These are phyloP conservation scores for Fagopyrum tataricum DNA, from an alignment of 148 eudicot genomes.

Conservation along the genomic window DNA sequence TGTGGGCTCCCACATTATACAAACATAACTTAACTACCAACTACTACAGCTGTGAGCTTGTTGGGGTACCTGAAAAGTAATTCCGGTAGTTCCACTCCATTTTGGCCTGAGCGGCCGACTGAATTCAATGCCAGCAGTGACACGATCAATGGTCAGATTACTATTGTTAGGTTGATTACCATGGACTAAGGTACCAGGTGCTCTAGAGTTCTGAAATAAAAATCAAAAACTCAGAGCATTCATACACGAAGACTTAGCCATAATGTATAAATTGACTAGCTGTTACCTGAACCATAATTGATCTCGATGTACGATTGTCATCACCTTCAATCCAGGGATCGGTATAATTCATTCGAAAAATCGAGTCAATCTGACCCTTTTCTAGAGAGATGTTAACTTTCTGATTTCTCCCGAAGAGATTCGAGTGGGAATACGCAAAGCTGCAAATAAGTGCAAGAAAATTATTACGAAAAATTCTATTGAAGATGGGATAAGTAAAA, in stretches of 20 bases:
- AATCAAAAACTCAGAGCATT: slow-evolving; percentile 3
- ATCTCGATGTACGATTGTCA: slow-evolving; percentile 81
- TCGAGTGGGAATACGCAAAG: slow-evolving; percentile 81
- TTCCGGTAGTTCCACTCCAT: slow-evolving; percentile 97
- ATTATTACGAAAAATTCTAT: not conserved
- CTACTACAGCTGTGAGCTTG: not conserved
- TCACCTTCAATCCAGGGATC: slow-evolving; percentile 98
- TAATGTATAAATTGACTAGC: not conserved
- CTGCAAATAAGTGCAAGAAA: slow-evolving; percentile 38
- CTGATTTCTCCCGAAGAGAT: slow-evolving; percentile 88
- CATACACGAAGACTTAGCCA: not conserved
- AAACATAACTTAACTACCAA: not conserved
- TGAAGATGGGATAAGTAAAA: not conserved
- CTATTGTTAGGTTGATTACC: slow-evolving; percentile 66
- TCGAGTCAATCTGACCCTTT: slow-evolving; percentile 90
- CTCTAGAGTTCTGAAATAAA: slow-evolving; percentile 64
- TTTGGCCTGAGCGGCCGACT: slow-evolving; percentile 89
- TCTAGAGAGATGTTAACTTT: slow-evolving; percentile 81
- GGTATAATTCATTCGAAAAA: slow-evolving; percentile 77
- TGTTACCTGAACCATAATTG: slow-evolving; percentile 81
- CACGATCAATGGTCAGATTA: slow-evolving; percentile 77
- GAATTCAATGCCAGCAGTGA: slow-evolving; percentile 85
- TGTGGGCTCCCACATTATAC: not conserved
- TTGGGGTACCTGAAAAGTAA: slow-evolving; percentile 71
- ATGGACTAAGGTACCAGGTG: slow-evolving; percentile 85